Evolutionary conservation across 192 early-diverging fungal genomes (phyloP).

Genomic region (Backusella sp.): DNA sequence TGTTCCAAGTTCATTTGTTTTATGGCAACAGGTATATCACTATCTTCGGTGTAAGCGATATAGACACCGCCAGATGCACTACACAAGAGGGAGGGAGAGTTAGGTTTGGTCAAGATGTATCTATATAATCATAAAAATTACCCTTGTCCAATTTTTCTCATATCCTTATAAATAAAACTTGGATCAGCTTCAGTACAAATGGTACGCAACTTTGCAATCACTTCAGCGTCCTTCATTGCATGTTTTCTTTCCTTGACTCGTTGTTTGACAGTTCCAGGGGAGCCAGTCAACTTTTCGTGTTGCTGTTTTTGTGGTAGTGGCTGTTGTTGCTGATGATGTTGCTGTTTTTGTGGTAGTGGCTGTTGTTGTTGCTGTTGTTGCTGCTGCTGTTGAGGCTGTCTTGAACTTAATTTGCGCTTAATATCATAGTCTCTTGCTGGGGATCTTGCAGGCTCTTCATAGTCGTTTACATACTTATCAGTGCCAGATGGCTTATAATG

Average conservation of each 20-base stretch:
- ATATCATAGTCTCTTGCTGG: constrained; percentile 17
- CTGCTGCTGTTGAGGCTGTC: background rate
- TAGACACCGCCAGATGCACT: constrained; percentile 79
- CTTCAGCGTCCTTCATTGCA: constrained; percentile 59
- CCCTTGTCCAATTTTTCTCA: constrained; percentile 46
- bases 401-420: constrained; percentile 3
- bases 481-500: background rate
- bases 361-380: background rate
- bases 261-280: constrained; percentile 37
- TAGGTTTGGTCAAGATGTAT: background rate
- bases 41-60: constrained; percentile 58
- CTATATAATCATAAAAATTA: background rate
- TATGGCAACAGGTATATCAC: constrained; percentile 66
- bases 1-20: constrained; percentile 89
- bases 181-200: constrained; percentile 93
- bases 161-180: constrained; percentile 52
- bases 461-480: background rate
- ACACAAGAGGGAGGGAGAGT: background rate
- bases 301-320: background rate
- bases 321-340: background rate
- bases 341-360: background rate
- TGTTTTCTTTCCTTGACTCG: constrained; percentile 24
- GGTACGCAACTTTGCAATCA: constrained; percentile 81
- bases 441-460: background rate
- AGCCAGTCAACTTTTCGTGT: constrained; percentile 16